Conservation (phyloP, 371 early-diverging fungal species). For the Blastocladiella emersonii region DNA sequence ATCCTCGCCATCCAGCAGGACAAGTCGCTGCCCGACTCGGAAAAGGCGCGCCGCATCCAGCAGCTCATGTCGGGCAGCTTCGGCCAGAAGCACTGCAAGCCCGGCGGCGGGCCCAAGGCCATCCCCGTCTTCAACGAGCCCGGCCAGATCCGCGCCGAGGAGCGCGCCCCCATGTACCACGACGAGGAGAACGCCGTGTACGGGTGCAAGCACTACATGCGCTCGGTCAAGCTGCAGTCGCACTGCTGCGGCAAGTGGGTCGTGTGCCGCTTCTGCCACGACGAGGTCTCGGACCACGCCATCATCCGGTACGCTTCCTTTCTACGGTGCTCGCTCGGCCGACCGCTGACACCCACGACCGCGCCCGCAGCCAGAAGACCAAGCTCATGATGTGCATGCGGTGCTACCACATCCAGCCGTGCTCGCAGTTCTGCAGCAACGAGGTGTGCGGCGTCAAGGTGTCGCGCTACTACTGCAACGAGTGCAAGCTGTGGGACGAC, state of each 20-base stretch:
- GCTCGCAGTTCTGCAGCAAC: conserved; percentile 53
- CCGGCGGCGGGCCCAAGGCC: not conserved
- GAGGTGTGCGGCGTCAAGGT: conserved; percentile 41
- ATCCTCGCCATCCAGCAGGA: conserved; percentile 5
- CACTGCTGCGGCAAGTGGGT: conserved; percentile 83
- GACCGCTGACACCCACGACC: not conserved
- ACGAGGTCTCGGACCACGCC: conserved; percentile 69
- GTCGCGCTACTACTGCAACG: conserved; percentile 76
- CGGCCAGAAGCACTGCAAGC: not conserved
- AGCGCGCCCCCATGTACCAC: conserved; percentile 21
- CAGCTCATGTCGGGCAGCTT: conserved; percentile 4
- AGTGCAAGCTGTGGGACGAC: conserved; percentile 90
- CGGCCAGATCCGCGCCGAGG: conserved; percentile 11
- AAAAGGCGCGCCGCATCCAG: conserved; percentile 9
- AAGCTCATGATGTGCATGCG: conserved; percentile 86
- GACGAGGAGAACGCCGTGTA: conserved; percentile 24
- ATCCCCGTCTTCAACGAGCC: not conserved
- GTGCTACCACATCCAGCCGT: conserved; percentile 68
- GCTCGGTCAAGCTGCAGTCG: conserved; percentile 72
- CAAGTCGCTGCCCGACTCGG: not conserved
- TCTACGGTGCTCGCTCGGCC: not conserved
- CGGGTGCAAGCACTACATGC: conserved; percentile 91
- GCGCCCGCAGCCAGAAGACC: conserved; percentile 40
- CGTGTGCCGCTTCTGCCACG: conserved; percentile 93
- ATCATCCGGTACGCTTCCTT: conserved; percentile 53